Evolutionary conservation across 169 alveolate genomes (phyloP).

Genomic region (Plasmodium malariae): DNA sequence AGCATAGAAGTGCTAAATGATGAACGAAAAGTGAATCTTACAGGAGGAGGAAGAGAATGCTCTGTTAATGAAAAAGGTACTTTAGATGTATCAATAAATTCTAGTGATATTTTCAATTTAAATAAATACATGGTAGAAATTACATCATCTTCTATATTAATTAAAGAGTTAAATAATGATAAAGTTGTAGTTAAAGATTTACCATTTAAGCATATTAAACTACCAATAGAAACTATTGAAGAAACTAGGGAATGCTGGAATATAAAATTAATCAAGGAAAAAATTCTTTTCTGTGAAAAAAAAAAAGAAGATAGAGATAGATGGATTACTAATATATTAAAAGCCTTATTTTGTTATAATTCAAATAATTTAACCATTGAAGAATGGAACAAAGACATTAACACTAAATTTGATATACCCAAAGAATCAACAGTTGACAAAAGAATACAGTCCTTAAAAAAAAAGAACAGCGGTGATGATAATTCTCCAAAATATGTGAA

Average conservation of each 20-base stretch:
- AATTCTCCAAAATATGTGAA: conserved; percentile 18
- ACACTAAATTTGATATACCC: conserved; percentile 27
- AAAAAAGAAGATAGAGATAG: conserved; percentile 66
- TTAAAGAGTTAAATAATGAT: conserved; percentile 31
- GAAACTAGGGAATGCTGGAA: conserved; percentile 76
- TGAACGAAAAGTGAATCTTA: conserved; percentile 4
- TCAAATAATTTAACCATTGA: conserved; percentile 72
- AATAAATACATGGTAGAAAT: conserved; percentile 45
- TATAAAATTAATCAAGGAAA: conserved; percentile 35
- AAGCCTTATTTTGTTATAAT: conserved; percentile 71
- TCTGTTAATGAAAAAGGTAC: conserved; percentile 40
- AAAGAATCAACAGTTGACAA: conserved; percentile 71
- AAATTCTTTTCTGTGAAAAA: conserved; percentile 54
- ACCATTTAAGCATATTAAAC: conserved; percentile 33
- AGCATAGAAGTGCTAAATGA: conserved; percentile 13
- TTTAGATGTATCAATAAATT: conserved; percentile 50
- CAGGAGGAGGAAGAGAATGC: conserved; percentile 58
- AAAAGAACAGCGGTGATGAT: neutral
- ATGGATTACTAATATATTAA: conserved; percentile 62
- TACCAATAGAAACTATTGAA: conserved; percentile 72
- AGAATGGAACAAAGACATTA: neutral
- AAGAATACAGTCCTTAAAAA: conserved; percentile 25
- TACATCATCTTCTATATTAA: conserved; percentile 43
- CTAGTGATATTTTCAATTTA: conserved; percentile 60
- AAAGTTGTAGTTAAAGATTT: conserved; percentile 46